phyloP scores from a whole-genome alignment of 805 yeast genomes.

The Myxozyma vanderwaltii region DNA sequence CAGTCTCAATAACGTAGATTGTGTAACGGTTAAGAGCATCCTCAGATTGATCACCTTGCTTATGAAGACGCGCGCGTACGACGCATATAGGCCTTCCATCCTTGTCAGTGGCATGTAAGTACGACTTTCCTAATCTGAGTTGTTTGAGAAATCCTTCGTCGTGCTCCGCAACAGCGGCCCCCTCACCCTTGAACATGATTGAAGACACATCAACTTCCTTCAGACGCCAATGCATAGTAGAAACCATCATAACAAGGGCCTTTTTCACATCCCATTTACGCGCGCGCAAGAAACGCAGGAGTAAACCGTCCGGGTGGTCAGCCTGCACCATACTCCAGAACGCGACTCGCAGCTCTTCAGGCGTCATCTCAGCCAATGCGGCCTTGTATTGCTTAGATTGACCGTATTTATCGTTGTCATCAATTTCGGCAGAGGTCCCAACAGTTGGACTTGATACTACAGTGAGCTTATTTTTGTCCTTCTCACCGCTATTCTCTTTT shows the following conservation, averaged over 20 bases:
- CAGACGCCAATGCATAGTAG: constrained; percentile 87
- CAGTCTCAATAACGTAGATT: constrained; percentile 72
- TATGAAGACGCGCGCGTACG: constrained; percentile 78
- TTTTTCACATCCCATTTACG: constrained; percentile 85
- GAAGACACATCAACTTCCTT: constrained; percentile 60
- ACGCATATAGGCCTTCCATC: constrained; percentile 76
- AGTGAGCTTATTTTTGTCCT: constrained; percentile 16
- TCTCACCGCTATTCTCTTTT: constrained; percentile 7
- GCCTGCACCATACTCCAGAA: constrained; percentile 66
- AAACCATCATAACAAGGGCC: constrained; percentile 78
- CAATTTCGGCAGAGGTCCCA: constrained; percentile 3
- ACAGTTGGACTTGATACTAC: constrained; percentile 19
- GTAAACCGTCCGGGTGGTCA: constrained; percentile 84
- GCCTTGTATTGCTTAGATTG: constrained; percentile 46
- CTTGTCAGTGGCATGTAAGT: constrained; percentile 72
- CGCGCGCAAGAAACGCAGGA: constrained; percentile 85
- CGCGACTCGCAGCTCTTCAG: constrained; percentile 53
- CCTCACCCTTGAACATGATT: constrained; percentile 72
- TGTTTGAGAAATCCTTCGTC: constrained; percentile 53
- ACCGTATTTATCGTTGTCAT: constrained; percentile 37
- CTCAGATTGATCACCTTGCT: constrained; percentile 64
- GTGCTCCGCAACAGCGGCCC: constrained; percentile 52
- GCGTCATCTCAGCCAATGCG: constrained; percentile 54
- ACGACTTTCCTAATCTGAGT: constrained; percentile 67
- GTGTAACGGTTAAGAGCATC: constrained; percentile 77